These are phyloP conservation scores for Brassica carinata DNA, from an alignment of 345 rosid genomes.

Conservation along the genomic window DNA sequence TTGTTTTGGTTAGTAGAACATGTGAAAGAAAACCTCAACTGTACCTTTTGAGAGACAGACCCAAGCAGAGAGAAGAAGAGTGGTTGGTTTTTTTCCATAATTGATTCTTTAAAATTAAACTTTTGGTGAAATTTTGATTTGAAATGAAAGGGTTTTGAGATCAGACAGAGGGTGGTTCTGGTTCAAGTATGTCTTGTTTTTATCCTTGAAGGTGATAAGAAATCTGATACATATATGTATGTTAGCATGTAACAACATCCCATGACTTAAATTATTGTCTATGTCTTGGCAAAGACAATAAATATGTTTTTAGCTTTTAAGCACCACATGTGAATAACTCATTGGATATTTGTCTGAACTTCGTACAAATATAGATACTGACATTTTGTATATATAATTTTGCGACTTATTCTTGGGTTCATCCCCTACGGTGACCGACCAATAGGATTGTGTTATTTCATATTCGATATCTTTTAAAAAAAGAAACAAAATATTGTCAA, in stretches of 20 bases:
- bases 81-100: conserved; percentile 28
- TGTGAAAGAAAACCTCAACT: conserved; percentile 36
- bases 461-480: no score
- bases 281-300: conserved; percentile 21
- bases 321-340: conserved; percentile 19
- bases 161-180: conserved; percentile 36
- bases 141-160: conserved; percentile 30
- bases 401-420: no score
- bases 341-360: conserved; percentile 15
- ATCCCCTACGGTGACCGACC: no score
- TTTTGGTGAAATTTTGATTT: conserved; percentile 19
- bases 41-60: conserved; percentile 31
- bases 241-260: neutral
- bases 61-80: conserved; percentile 22
- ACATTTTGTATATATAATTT: neutral
- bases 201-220: conserved; percentile 34
- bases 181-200: conserved; percentile 40
- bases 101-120: neutral
- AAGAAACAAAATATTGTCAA: no score
- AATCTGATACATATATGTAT: neutral
- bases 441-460: no score
- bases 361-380: neutral
- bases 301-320: conserved; percentile 31
- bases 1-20: conserved; percentile 33
- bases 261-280: conserved; percentile 29